Evolutionary conservation across 805 yeast species (phyloP).

Genomic region (Kodamaea sagamina): DNA sequence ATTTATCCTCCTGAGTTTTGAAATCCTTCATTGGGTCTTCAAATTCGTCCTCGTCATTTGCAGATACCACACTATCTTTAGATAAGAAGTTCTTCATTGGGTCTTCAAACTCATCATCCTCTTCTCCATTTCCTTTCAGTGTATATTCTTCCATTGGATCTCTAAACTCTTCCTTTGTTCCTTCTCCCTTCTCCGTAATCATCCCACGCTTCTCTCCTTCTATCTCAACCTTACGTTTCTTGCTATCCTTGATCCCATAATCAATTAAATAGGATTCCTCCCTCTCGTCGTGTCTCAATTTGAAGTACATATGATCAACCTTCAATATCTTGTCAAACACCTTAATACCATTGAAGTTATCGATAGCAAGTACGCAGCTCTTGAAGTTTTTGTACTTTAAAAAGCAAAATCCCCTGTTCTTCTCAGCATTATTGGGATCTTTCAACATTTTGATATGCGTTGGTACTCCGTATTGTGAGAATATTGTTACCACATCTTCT

Average conservation of each 20-base stretch:
- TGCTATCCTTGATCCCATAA: slow-evolving; percentile 21
- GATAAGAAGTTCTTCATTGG: slow-evolving; percentile 29
- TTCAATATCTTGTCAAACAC: slow-evolving; percentile 51
- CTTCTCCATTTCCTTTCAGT: slow-evolving; percentile 5
- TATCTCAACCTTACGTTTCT: slow-evolving; percentile 7
- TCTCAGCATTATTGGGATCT: slow-evolving; percentile 58
- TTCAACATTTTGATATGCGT: slow-evolving; percentile 69
- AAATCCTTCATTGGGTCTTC: slow-evolving; percentile 23
- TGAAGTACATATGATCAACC: slow-evolving; percentile 74
- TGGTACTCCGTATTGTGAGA: slow-evolving; percentile 89
- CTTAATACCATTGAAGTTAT: slow-evolving; percentile 74
- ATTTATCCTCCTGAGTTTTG: background rate
- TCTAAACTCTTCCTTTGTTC: slow-evolving; percentile 8
- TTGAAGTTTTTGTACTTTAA: slow-evolving; percentile 80
- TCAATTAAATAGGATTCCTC: slow-evolving; percentile 45
- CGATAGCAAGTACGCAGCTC: slow-evolving; percentile 82
- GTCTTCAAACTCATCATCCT: slow-evolving; percentile 31
- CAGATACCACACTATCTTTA: slow-evolving; percentile 14
- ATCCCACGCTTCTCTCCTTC: too few relatives aligned
- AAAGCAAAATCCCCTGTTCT: slow-evolving; percentile 75
- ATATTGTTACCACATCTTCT: slow-evolving; percentile 72
- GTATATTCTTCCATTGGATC: slow-evolving; percentile 3
- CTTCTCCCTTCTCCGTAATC: background rate
- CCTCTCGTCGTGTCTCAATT: slow-evolving; percentile 52
- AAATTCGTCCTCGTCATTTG: slow-evolving; percentile 27